Evolutionary conservation across 768 basidiomycete genomes (phyloP), one percentile per base, ranked within the genome.

Genomic region (Punctularia strigosozonata): DNA sequence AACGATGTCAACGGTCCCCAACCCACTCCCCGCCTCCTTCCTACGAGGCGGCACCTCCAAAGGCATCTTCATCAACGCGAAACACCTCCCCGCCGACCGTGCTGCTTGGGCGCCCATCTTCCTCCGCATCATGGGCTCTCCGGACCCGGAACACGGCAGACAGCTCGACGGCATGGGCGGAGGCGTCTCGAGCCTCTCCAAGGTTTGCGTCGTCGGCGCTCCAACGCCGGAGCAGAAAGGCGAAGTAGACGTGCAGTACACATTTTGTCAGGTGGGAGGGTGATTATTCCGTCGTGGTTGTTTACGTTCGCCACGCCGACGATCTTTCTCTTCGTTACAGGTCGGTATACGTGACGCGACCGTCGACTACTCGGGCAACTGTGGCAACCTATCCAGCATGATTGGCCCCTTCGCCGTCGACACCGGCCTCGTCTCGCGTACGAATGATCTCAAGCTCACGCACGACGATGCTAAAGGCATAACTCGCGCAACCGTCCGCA

Each of bases 121-220:
- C 46, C 66, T 78, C 6, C 71, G 77, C 1, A 69, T 83, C 12
- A 85, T 86, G 81, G 84, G 83, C n/a, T 84, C 81, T 3, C 84
- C 84, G 0, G 84, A 88, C 49, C 65, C 75, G 2, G 61, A 68
- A 39, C 60, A 81, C 46, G 73, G 71, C 1, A 62, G 80, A 13
- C 84, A 88, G 55, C 63, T 86, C 12, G 77, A 88, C 46, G 84
- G 84, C 8, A 82, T 86, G 79, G 84, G 84, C 6, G 81, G 84
- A 5, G 84, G 84, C 3, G 59, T 81, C 6, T 80, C 77, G 13
- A 81, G 77, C 41, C 65, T 83, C 5, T 82, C 80, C 25, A 88
- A 88, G 51, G 71, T 85, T 13, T 74, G 72, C 46, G 69, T 87
- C 33, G 74, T 86, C 3, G 71, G 67, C 5, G 41, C 63, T 31